These are phyloP conservation scores for Aureobasidium lini DNA, from an alignment of 2,329 filamentous ascomycete species.

Conservation along the genomic window DNA sequence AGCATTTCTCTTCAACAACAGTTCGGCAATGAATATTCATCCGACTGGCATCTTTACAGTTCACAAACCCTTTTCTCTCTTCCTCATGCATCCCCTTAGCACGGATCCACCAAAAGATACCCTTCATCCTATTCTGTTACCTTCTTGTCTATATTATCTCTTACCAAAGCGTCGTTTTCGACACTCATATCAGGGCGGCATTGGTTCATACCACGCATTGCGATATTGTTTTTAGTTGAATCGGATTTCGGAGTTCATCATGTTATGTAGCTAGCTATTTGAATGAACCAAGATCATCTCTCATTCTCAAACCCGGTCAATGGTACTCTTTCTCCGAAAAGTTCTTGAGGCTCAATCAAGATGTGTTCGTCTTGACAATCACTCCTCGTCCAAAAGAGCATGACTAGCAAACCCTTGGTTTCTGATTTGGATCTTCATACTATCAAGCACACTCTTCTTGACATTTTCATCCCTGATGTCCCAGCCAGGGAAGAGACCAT, in stretches of 20 bases:
- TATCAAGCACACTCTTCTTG: slow-evolving; percentile 61
- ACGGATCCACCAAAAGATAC: slow-evolving; percentile 1
- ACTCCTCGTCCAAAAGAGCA: slow-evolving; percentile 19
- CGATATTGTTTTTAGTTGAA: background rate
- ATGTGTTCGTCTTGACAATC: slow-evolving; percentile 9
- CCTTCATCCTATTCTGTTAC: background rate
- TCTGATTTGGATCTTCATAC: slow-evolving; percentile 65
- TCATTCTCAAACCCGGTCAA: background rate
- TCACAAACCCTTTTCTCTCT: background rate
- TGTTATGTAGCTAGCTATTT: background rate
- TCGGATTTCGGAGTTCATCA: background rate
- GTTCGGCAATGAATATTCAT: background rate
- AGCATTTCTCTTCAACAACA: background rate
- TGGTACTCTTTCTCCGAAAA: too few species aligned
- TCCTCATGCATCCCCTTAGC: slow-evolving; percentile 1
- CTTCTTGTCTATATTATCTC: slow-evolving; percentile 1
- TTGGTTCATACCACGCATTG: background rate
- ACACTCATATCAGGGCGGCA: background rate
- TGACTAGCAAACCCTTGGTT: slow-evolving; percentile 20
- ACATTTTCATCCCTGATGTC: slow-evolving; percentile 52
- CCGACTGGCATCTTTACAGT: background rate
- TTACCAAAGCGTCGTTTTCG: background rate
- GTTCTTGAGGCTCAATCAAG: background rate
- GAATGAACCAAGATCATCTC: background rate
- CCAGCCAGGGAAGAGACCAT: slow-evolving; percentile 58